These are phyloP conservation scores for Silene noctiflora DNA, from an alignment of 179 eudicot species.

Conservation along the genomic window DNA sequence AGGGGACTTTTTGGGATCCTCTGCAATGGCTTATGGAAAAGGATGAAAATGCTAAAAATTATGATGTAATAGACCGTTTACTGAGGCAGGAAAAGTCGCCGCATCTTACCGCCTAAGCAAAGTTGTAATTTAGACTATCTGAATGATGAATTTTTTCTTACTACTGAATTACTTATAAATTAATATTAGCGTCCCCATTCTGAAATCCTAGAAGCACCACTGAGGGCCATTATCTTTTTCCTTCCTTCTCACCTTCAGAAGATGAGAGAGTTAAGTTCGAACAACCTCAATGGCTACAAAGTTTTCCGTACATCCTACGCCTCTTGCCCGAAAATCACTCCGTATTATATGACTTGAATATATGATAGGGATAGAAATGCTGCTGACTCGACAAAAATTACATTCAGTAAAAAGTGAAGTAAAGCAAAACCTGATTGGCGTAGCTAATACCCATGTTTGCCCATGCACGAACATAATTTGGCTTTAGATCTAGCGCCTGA, in stretches of 20 bases:
- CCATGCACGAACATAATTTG: conserved; percentile 99
- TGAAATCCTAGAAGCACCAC: not conserved
- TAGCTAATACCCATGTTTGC: conserved; percentile 98
- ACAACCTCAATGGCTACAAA: not conserved
- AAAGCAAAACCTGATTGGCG: conserved; percentile 78
- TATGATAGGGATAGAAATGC: not conserved
- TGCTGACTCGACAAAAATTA: not conserved
- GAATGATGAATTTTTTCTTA: not conserved
- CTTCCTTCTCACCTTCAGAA: not conserved
- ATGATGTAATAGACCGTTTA: no score
- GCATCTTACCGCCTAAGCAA: not conserved
- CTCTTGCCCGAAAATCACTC: not conserved
- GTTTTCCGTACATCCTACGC: not conserved
- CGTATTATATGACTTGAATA: not conserved
- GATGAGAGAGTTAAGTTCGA: not conserved
- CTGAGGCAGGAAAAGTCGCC: no score
- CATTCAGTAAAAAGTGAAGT: conserved; percentile 11
- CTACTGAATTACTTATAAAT: not conserved
- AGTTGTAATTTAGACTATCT: not conserved
- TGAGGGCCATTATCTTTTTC: not conserved
- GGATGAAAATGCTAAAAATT: no score
- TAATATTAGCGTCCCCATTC: not conserved
- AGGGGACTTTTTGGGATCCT: no score
- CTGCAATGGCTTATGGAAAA: no score
- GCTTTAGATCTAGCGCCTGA: conserved; percentile 95